Evolutionary conservation across 805 yeast species (phyloP).

Genomic region (Wickerhamiella sergipiensis): DNA sequence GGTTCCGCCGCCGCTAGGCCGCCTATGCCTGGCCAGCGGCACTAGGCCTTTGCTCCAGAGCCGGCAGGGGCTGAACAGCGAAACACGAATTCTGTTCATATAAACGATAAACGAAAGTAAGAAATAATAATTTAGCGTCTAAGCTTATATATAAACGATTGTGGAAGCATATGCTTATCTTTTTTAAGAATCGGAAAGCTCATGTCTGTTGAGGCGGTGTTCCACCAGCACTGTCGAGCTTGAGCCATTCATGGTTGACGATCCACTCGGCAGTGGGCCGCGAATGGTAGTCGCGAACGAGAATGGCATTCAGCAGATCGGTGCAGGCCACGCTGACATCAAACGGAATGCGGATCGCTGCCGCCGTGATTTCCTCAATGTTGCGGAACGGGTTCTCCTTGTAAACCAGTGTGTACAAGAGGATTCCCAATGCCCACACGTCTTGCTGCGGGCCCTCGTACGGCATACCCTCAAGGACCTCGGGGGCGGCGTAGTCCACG

Average conservation of each 20-base stretch:
- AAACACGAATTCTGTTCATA: neutral
- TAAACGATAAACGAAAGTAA: neutral
- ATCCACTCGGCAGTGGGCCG: slow-evolving; percentile 70
- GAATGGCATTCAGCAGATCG: slow-evolving; percentile 46
- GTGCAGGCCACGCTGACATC: slow-evolving; percentile 48
- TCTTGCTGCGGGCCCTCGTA: slow-evolving; percentile 93
- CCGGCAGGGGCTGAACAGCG: too few species aligned
- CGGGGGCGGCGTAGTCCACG: slow-evolving; percentile 95
- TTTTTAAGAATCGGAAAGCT: neutral
- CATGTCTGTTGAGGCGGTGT: neutral
- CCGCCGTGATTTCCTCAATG: slow-evolving; percentile 91
- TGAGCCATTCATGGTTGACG: slow-evolving; percentile 52
- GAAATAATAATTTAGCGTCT: neutral
- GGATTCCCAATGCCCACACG: slow-evolving; percentile 91
- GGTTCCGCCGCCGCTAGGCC: slow-evolving; percentile 11
- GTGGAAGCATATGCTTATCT: neutral
- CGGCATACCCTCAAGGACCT: slow-evolving; percentile 75
- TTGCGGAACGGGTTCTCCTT: slow-evolving; percentile 93
- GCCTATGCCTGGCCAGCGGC: too few species aligned
- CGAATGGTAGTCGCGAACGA: slow-evolving; percentile 49
- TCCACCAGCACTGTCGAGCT: neutral
- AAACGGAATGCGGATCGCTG: slow-evolving; percentile 40
- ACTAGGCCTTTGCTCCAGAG: too few species aligned
- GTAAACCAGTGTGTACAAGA: slow-evolving; percentile 77
- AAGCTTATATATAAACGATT: neutral